Percentiles rank a stretch among this genome's conserved stretches.
Evolutionary conservation across 1,284 basidiomycete genomes (phyloP).

Genomic region (Ustilago nuda): DNA sequence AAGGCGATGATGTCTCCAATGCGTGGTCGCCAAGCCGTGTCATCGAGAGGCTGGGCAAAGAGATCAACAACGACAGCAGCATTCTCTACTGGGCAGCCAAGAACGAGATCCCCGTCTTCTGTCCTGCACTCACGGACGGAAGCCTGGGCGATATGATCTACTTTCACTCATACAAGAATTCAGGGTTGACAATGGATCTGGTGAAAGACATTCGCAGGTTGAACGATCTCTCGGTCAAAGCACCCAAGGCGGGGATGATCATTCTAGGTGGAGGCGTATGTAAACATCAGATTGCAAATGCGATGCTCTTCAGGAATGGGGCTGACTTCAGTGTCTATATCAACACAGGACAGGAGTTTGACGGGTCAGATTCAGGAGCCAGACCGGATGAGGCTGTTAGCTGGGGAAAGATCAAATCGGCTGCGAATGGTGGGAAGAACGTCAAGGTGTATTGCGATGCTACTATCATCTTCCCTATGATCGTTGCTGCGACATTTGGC

Average conservation of each 20-base stretch:
- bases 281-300: constrained; percentile 99
- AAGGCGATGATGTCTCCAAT: constrained; percentile 75
- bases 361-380: constrained; percentile 96
- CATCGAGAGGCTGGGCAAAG: constrained; percentile 89
- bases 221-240: constrained; percentile 88
- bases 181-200: constrained; percentile 90
- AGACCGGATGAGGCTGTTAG: constrained; percentile 97
- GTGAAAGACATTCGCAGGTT: constrained; percentile 91
- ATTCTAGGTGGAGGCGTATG: constrained; percentile 97
- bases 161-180: constrained; percentile 84
- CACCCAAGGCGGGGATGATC: constrained; percentile 97
- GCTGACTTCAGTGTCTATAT: constrained; percentile 98
- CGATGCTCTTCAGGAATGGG: constrained; percentile 98
- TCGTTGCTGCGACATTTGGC: constrained; percentile 86
- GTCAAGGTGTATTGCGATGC: constrained; percentile 87
- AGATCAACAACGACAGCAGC: constrained; percentile 91
- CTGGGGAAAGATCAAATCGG: constrained; percentile 97
- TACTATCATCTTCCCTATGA: constrained; percentile 87
- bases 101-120: constrained; percentile 99
- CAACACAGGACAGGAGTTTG: constrained; percentile 99
- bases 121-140: constrained; percentile 96
- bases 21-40: constrained; percentile 93
- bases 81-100: constrained; percentile 97
- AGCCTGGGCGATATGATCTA: constrained; percentile 99
- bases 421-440: constrained; percentile 78